A percentile compares a stretch with the other conserved stretches of the same genome.
Conservation (phyloP, 768 basidiomycete genomes). For the Podaxis mareebaensis region DNA sequence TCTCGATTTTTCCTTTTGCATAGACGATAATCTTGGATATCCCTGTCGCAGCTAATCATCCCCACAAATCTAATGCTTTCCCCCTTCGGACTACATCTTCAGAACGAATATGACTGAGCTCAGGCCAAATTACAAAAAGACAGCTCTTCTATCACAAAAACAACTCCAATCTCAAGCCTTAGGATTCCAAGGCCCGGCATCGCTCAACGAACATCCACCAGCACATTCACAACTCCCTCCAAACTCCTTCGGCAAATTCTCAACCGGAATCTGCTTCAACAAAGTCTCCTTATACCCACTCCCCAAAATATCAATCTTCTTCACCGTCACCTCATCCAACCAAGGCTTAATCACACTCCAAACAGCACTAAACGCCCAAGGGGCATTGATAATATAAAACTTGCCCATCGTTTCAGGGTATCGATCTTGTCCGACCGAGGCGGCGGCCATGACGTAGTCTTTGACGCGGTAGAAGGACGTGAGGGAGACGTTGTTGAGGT, state of each 20-base stretch:
- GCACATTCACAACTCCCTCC: constrained; percentile 80
- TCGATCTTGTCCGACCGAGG: constrained; percentile 82
- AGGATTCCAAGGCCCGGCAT: constrained; percentile 89
- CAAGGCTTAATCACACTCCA: constrained; percentile 91
- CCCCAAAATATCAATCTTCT: constrained; percentile 92
- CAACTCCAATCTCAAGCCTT: neutral
- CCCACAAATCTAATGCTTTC: neutral
- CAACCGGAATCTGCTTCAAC: constrained; percentile 76
- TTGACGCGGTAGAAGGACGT: constrained; percentile 88
- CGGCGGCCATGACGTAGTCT: constrained; percentile 80
- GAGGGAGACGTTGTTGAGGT: constrained; percentile 72
- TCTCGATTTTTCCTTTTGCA: neutral
- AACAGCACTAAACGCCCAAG: constrained; percentile 87
- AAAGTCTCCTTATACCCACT: constrained; percentile 72
- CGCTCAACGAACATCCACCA: constrained; percentile 83
- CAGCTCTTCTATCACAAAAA: neutral
- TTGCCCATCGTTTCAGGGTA: constrained; percentile 97
- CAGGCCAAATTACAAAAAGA: neutral
- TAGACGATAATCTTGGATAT: neutral
- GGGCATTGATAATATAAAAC: constrained; percentile 98
- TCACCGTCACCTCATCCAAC: constrained; percentile 93
- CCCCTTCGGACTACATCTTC: neutral
- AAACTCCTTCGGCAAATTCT: constrained; percentile 84
- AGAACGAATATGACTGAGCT: neutral
- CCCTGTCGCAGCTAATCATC: neutral